These are phyloP conservation scores for Talaromyces sp. DNA, from an alignment of 2,329 filamentous ascomycete species.

Conservation along the genomic window DNA sequence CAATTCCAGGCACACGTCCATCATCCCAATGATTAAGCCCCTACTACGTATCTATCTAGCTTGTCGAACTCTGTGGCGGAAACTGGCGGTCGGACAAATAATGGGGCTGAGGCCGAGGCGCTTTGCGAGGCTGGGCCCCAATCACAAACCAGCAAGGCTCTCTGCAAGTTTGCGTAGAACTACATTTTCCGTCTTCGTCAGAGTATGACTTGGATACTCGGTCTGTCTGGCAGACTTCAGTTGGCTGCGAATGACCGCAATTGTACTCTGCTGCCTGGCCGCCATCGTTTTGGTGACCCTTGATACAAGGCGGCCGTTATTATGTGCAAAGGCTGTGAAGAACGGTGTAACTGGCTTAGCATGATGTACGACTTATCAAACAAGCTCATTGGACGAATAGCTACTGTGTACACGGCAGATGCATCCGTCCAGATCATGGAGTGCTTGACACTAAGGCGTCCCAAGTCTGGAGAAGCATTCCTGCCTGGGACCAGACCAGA, in stretches of 20 bases:
- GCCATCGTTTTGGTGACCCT: not conserved
- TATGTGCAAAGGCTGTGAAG: not conserved
- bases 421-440: constrained; percentile 2
- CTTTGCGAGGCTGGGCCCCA: not conserved
- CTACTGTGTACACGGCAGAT: constrained; percentile 4
- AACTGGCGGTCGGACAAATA: constrained; percentile 5
- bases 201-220: not conserved
- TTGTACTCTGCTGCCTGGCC: not conserved
- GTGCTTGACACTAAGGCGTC: constrained; percentile 4
- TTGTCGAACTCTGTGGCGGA: not conserved
- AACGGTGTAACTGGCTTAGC: constrained; percentile 2
- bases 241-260: not conserved
- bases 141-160: constrained; percentile 1
- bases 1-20: constrained; percentile 1
- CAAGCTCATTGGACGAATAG: not conserved
- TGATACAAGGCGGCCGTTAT: not conserved
- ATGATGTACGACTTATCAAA: not conserved
- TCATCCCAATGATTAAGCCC: not conserved
- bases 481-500: constrained; percentile 2
- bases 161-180: not conserved
- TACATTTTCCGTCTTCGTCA: not conserved
- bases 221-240: not conserved
- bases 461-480: constrained; percentile 8
- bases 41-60: not conserved
- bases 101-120: constrained; percentile 7